phyloP scores from a whole-genome alignment of 1,284 basidiomycete species.

The Tylopilus orsonianus region DNA sequence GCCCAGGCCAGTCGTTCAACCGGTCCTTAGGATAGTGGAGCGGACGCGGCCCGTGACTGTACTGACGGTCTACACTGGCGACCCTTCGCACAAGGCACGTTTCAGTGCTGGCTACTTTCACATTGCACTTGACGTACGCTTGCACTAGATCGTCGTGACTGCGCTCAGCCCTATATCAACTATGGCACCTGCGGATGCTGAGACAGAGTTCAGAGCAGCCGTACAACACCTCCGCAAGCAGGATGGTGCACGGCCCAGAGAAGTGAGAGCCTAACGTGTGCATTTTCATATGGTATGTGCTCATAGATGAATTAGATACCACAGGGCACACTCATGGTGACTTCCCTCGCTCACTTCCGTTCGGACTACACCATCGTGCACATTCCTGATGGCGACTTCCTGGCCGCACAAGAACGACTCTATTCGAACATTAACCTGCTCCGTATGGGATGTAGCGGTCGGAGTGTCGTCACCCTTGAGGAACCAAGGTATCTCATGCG shows the following conservation, averaged over 20 bases:
- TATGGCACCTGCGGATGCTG: slow-evolving; percentile 45
- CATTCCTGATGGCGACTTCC: slow-evolving; percentile 68
- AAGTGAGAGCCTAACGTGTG: slow-evolving; percentile 38
- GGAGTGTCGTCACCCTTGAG: slow-evolving; percentile 72
- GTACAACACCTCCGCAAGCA: slow-evolving; percentile 55
- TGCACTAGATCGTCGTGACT: slow-evolving; percentile 55
- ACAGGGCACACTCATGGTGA: slow-evolving; percentile 72
- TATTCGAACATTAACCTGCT: slow-evolving; percentile 78
- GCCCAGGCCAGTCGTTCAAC: slow-evolving; percentile 7
- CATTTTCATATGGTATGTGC: slow-evolving; percentile 3
- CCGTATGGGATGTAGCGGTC: slow-evolving; percentile 74
- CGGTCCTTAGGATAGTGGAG: slow-evolving; percentile 57
- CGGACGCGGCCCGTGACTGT: slow-evolving; percentile 57
- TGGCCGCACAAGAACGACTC: slow-evolving; percentile 58
- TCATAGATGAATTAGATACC: slow-evolving; percentile 45
- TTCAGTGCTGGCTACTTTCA: neutral
- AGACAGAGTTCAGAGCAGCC: slow-evolving; percentile 58
- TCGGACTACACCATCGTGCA: slow-evolving; percentile 81
- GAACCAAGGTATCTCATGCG: slow-evolving; percentile 54
- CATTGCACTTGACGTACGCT: slow-evolving; percentile 16
- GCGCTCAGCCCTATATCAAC: slow-evolving; percentile 47
- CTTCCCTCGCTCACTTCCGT: slow-evolving; percentile 80
- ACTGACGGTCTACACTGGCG: slow-evolving; percentile 72
- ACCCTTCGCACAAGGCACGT: slow-evolving; percentile 60
- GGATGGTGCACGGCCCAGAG: slow-evolving; percentile 67